Percentiles rank a stretch among this genome's conserved stretches.
Evolutionary conservation across 495 filamentous ascomycete species (phyloP).

Genomic region (Podospora bellae-mahoneyi): DNA sequence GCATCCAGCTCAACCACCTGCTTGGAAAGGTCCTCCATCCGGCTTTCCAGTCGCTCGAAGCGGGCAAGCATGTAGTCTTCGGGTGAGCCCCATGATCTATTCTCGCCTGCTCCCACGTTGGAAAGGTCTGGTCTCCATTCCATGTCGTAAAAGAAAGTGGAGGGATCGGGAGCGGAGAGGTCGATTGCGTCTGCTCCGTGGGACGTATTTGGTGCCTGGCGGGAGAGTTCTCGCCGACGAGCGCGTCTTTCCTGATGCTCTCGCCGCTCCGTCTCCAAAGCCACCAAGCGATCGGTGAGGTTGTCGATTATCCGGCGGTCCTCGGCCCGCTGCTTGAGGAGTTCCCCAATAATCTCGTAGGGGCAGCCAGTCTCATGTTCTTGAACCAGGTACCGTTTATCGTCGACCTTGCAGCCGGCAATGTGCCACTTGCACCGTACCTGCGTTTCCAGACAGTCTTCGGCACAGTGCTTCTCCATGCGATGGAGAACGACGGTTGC

Average conservation of each 20-base stretch:
- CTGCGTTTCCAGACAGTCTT: slow-evolving; percentile 40
- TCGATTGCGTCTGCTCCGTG: neutral
- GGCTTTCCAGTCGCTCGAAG: slow-evolving; percentile 47
- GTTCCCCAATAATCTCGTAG: slow-evolving; percentile 28
- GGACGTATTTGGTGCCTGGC: slow-evolving; percentile 1
- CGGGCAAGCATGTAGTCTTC: slow-evolving; percentile 43
- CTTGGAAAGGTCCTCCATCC: slow-evolving; percentile 44
- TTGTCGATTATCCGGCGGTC: slow-evolving; percentile 31
- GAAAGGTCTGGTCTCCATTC: slow-evolving; percentile 7
- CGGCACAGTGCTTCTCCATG: slow-evolving; percentile 38
- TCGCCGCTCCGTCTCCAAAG: slow-evolving; percentile 12
- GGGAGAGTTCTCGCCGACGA: slow-evolving; percentile 9
- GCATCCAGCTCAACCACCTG: slow-evolving; percentile 46
- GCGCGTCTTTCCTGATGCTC: slow-evolving; percentile 5
- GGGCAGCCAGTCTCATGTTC: slow-evolving; percentile 32
- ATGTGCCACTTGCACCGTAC: slow-evolving; percentile 41
- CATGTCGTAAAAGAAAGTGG: neutral
- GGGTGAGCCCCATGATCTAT: slow-evolving; percentile 15
- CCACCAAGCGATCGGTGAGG: slow-evolving; percentile 22
- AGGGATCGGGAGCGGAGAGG: slow-evolving; percentile 13
- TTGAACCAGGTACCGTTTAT: slow-evolving; percentile 33
- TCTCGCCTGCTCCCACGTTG: neutral
- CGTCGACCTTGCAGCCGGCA: slow-evolving; percentile 39
- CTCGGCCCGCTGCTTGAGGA: slow-evolving; percentile 22
- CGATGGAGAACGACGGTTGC: slow-evolving; percentile 38